These are phyloP conservation scores for Entomortierella chlamydospora DNA, from an alignment of 192 early-diverging fungal genomes.

Conservation along the genomic window DNA sequence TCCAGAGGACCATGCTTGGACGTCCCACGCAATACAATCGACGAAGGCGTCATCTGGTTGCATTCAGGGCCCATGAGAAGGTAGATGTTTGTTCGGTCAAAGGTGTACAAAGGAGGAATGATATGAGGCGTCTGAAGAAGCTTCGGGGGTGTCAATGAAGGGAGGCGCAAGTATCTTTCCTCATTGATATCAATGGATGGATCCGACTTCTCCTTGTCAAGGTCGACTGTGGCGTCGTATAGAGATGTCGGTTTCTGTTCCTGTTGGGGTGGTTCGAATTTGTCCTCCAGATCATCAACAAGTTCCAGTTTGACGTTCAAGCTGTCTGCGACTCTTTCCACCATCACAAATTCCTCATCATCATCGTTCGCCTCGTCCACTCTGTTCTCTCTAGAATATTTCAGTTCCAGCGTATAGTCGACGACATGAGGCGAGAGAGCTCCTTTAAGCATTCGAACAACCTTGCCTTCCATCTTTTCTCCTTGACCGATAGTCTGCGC, in stretches of 20 bases:
- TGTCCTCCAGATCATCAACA: background rate
- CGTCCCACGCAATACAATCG: conserved; percentile 39
- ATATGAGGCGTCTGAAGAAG: conserved; percentile 54
- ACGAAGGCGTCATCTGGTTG: conserved; percentile 23
- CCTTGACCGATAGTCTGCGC: conserved; percentile 56
- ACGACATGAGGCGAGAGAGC: conserved; percentile 53
- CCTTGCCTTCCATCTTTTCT: conserved; percentile 64
- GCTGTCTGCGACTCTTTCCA: conserved; percentile 23
- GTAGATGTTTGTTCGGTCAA: conserved; percentile 52
- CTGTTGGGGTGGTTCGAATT: conserved; percentile 6
- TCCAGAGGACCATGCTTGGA: conserved; percentile 57
- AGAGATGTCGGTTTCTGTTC: conserved; percentile 26
- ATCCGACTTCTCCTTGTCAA: conserved; percentile 1
- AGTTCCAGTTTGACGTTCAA: conserved; percentile 3
- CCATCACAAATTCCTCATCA: conserved; percentile 26
- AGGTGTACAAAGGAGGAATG: conserved; percentile 45
- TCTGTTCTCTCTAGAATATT: background rate
- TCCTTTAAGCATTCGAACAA: conserved; percentile 65
- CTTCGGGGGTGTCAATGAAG: conserved; percentile 10
- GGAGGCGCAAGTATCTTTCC: conserved; percentile 12
- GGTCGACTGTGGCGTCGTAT: conserved; percentile 19
- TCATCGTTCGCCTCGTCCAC: background rate
- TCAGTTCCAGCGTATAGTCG: conserved; percentile 57
- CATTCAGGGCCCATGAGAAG: conserved; percentile 51
- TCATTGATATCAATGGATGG: conserved; percentile 9